Base-by-base conservation (phyloP, 164 flowering plant species). In the Stephania yunnanensis region DNA sequence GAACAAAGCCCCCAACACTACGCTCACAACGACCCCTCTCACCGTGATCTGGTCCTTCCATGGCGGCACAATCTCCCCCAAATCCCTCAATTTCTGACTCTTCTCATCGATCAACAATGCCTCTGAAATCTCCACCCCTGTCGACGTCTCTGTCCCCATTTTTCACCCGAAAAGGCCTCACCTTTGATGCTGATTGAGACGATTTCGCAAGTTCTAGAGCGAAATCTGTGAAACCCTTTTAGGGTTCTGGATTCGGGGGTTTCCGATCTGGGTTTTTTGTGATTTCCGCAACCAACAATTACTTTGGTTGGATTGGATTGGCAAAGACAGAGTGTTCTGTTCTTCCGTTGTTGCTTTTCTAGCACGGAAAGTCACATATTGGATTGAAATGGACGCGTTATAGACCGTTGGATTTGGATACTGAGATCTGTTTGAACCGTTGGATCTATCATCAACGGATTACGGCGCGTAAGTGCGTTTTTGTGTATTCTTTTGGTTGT, bases 41-140 rank as follows among this genome's bases (percentile, higher is more conserved):
- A 90, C 70, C 29, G 98, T 93, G 74, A 93, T 90, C 86, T 93
- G 98, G 0, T 89, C 97, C 66, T 82, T 86, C 98, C 98, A 93
- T 52, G 87, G 88, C 0, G 98, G 98, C 42, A 36, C 3, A 42
- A 91, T 78, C 6, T 19, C 19, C 17, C 17, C 63, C 17, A 55
- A 19, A 4, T 7, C 53, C 73, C 83, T 88, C 52, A 20, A 2
- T 10, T 5, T 46, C 30, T 17, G 17, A 46, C 10, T 70, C 36
- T 6, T 70, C n/a, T 5, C 31, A 0, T 13, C 55, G 22, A 8
- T 72, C 75, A 6, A 89, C 81, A 90, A 78, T n/a, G 97, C 89
- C 84, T 89, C 90, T 3, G 90, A 80, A 50, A 89, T 87, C 80
- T 85, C 90, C 66, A 74, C 77, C 2, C 72, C 65, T 1, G 78